Base-by-base conservation (phyloP, 2,329 filamentous ascomycete genomes). In the Pseudogymnoascus sp. region DNA sequence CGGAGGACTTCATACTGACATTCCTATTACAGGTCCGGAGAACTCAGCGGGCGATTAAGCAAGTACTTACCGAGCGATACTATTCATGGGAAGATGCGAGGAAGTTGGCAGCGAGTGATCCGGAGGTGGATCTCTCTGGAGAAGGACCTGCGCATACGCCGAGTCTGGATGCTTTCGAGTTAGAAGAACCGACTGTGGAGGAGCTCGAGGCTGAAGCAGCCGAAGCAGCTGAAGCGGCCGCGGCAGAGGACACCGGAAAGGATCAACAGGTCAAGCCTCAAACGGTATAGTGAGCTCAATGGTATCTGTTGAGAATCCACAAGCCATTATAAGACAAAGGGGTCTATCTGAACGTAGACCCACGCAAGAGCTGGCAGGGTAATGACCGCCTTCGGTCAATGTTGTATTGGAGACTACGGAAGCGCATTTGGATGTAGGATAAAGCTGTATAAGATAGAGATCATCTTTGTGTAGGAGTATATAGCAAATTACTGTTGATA, bases 51-150 rank as follows among this genome's bases (percentile, higher is more conserved):
- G 81, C 82, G 52, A 96, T 97, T 75, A 91, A 91, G 78, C 89
- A 94, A 68, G 84, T 87, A 59, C 79, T 97, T 71, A 93, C 90
- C 36, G 92, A 97, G 77, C 84, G 93, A 70, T 94, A 85, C 78
- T 93, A 96, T 76, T 84, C 90, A 8, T 97, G 91, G 89, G 82
- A 90, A 71, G 89, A 92, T 71, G 91, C 91, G 22, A 77, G 84
- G 59, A 76, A 82, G 64, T 76, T 90, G 66, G 90, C 88, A 5
- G 79, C 82, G 76, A 71, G 76, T 7, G 90, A 93, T 72, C 80
- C 82, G 4, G 87, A 90, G 73, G 80, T 92, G 68, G 77, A 90
- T 63, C 63, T 73, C 6, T 69, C 69, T 9, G 72, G 71, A 11
- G 55, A 69, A 14, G 71, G 70, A 33, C 67, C 68, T 30, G 28